Conservation (phyloP, 2,329 filamentous ascomycete genomes). For the Dryadomyces quercivorus region DNA sequence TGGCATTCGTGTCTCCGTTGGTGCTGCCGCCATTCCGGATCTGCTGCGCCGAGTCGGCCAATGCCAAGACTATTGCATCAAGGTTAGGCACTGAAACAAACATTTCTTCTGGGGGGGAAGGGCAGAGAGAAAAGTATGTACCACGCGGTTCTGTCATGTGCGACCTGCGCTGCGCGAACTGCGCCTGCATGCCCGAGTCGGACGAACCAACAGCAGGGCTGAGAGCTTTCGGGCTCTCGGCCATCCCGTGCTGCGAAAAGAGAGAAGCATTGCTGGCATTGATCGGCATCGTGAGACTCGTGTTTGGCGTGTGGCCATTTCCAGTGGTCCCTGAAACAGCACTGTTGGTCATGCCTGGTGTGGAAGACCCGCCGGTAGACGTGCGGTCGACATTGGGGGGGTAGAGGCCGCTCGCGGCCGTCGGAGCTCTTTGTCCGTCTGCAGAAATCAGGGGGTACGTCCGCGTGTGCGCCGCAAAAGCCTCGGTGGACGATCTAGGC, state of each 20-base stretch:
- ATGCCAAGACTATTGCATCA: not conserved
- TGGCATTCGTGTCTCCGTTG: constrained; percentile 49
- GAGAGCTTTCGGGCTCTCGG: constrained; percentile 77
- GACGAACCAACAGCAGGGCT: constrained; percentile 35
- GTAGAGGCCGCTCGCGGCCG: constrained; percentile 42
- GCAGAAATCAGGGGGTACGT: constrained; percentile 55
- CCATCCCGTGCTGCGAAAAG: constrained; percentile 60
- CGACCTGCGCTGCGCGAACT: constrained; percentile 42
- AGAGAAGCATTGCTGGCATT: constrained; percentile 40
- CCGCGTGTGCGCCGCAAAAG: constrained; percentile 49
- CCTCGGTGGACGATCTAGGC: constrained; percentile 31
- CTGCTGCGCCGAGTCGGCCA: not conserved
- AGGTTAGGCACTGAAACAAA: not conserved
- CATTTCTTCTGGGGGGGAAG: not conserved
- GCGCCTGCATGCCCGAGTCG: constrained; percentile 19
- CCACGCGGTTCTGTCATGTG: constrained; percentile 29
- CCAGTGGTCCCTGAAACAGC: constrained; percentile 14
- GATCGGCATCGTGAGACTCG: constrained; percentile 35
- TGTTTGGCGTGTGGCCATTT: constrained; percentile 31
- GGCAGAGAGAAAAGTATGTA: constrained; percentile 12
- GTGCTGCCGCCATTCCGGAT: constrained; percentile 16
- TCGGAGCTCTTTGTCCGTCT: constrained; percentile 25
- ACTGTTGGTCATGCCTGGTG: constrained; percentile 36
- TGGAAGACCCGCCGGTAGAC: constrained; percentile 39
- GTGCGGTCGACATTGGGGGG: constrained; percentile 47